Base-by-base conservation (phyloP, 2,329 filamentous ascomycete species). In the Neocatenulostroma microsporum region DNA sequence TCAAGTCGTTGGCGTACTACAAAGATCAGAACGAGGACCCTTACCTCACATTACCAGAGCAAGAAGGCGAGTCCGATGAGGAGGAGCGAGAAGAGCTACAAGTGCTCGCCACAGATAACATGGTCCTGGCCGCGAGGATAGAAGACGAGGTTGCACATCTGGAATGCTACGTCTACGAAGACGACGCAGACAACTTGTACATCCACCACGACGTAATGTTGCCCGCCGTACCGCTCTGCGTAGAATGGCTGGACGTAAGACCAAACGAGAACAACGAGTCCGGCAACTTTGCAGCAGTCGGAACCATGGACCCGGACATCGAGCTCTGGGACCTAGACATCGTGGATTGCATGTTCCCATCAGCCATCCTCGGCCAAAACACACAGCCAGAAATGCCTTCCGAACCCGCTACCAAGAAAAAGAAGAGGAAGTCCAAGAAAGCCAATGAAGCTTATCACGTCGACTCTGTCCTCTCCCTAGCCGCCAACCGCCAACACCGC, bases 191-290 rank as follows among this genome's bases (percentile, higher is more conserved):
- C 64, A 98, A 98, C 60, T 80, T 98, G 43, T 98, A 98, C 62
- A 89, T 98, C 17, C 91, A 98, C 67, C 91, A 98, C 73, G 91
- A 98, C 63, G 94, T 98, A 53, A 96, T 98, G 89, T 75, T 98
- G 38, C 91, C 91, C 21, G 89, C 89, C 17, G 94, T 98, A 57
- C 91, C 91, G 8, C 77, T 98, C 5, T 91, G 86, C 55, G 75
- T 96, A 26, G 91, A 98, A 67, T 98, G 91, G 91, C 67, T 98
- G 29, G 85, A 95, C 59, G 73, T 94, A 38, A 82, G 86, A n/a
- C 86, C 94, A 23, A 81, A 83, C 47, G 85, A 86, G 59, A 63
- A 71, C 9, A 67, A 83, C 46, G 71, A 76, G 17, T 74, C 72
- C 33, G 91, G 84, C 38, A 98, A 94, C 66, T 95, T 89, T 50